Evolutionary conservation across 2,329 filamentous ascomycete genomes (phyloP).

Genomic region (Arthroderma sp.): DNA sequence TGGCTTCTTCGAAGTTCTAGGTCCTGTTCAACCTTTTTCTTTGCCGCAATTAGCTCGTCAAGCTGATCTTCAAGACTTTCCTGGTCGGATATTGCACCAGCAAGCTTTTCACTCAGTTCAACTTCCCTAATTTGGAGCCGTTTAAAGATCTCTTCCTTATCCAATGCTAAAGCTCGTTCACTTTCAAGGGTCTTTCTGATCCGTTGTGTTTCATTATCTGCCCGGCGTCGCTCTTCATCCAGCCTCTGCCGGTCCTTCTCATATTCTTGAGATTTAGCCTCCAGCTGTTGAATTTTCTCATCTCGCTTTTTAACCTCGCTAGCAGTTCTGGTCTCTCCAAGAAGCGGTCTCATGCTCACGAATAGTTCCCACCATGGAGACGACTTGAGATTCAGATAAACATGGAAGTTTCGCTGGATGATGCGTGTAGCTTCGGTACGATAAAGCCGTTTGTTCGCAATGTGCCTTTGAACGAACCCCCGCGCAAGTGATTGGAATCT

Average conservation of each 20-base stretch:
- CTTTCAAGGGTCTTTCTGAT: conserved; percentile 93
- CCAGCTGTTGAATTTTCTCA: conserved; percentile 78
- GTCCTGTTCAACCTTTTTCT: conserved; percentile 77
- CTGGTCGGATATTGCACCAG: conserved; percentile 84
- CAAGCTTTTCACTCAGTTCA: conserved; percentile 84
- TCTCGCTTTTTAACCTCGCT: conserved; percentile 91
- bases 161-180: conserved; percentile 83
- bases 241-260: conserved; percentile 60
- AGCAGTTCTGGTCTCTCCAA: conserved; percentile 82
- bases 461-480: conserved; percentile 75
- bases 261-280: conserved; percentile 70
- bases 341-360: conserved; percentile 83
- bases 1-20: conserved; percentile 66
- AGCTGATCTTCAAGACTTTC: conserved; percentile 88
- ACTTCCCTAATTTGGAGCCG: conserved; percentile 83
- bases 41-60: conserved; percentile 74
- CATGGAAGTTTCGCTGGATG: conserved; percentile 85
- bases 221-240: conserved; percentile 81
- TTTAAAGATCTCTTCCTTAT: conserved; percentile 99
- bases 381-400: conserved; percentile 76
- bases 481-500: conserved; percentile 85
- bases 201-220: conserved; percentile 72
- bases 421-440: conserved; percentile 88
- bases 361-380: conserved; percentile 98
- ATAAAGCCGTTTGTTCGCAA: conserved; percentile 86